Conservation (phyloP, 2,329 filamentous ascomycete species). For the Neocucurbitaria cava region DNA sequence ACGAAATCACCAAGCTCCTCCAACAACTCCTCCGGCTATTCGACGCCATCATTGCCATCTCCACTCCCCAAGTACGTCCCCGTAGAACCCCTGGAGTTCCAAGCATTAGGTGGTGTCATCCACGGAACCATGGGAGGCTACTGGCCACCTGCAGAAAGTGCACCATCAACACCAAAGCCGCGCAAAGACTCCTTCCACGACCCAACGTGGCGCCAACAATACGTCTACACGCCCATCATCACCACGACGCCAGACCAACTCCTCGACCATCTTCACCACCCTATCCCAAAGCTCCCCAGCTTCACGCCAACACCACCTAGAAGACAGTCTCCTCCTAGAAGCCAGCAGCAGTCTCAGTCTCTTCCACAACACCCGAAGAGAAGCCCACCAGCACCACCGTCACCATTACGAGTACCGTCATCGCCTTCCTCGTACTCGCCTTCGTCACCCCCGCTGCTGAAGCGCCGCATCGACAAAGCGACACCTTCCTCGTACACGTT, state of each 20-base stretch:
- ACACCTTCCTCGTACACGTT: conserved; percentile 54
- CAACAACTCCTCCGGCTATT: conserved; percentile 27
- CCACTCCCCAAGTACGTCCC: conserved; percentile 34
- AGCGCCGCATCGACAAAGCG: conserved; percentile 41
- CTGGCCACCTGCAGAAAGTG: conserved; percentile 12
- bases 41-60: conserved; percentile 35
- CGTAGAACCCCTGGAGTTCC: conserved; percentile 30
- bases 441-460: conserved; percentile 11
- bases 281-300: conserved; percentile 21
- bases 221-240: conserved; percentile 19
- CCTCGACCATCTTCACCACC: conserved; percentile 20
- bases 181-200: conserved; percentile 32
- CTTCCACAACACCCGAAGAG: conserved; percentile 6
- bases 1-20: too few relatives aligned
- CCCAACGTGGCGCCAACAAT: conserved; percentile 34
- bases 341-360: too few relatives aligned
- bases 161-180: too few relatives aligned
- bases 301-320: conserved; percentile 15
- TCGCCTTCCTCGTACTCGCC: too few relatives aligned
- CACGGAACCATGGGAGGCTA: conserved; percentile 16
- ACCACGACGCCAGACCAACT: conserved; percentile 16
- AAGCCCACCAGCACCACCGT: conserved; percentile 7
- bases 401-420: too few relatives aligned
- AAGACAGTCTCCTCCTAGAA: not conserved
- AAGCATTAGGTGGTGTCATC: conserved; percentile 13